Evolutionary conservation across 1,284 basidiomycete genomes (phyloP), one percentile per base, ranked within the genome.

Genomic region (Gymnopus androsaceus): DNA sequence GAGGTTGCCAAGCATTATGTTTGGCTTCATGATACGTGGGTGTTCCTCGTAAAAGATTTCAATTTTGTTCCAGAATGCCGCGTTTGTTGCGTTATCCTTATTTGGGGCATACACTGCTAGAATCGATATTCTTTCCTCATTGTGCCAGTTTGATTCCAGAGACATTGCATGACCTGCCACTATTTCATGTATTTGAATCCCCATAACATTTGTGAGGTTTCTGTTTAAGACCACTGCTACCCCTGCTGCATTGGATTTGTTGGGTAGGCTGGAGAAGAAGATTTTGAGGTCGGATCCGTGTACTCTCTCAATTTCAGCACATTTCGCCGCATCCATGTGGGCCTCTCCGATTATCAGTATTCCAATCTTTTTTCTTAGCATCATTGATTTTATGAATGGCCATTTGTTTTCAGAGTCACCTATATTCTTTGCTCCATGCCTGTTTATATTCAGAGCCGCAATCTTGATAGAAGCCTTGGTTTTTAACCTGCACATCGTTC

Each of bases 221-320:
- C 65, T 67, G 46, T 77, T 77, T 0, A 79, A 47, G 0, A 75
- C 65, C 7, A 75, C 53, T 0, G 75, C 72, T 0, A 76, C 66
- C 0, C 74, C 73, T 6, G 49, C 51, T n/a, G 59, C 66, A 25
- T 42, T 42, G 6, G 57, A 66, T 12, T 49, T 36, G 0, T 54
- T 47, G 6, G 61, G 57, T 44, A 68, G 57, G 7, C 14, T 25
- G 0, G 62, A 63, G 25, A 54, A 46, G 6, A 58, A 41, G 1
- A 68, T 57, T 23, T 47, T 31, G 4, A 67, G 38, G 1, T 57
- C 15, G 1, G 38, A 23, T 2, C 50, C 31, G 50, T 57, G 66
- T 3, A 62, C n/a, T 3, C 30, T 27, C 8, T 65, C 15, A 6
- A 69, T 38, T 2, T 44, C 25, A 1, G 25, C 30, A 0, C 50